Evolutionary conservation across 2,329 filamentous ascomycete species (phyloP), one percentile per base, ranked within the genome.

Genomic region (Pyrenophora graminea): DNA sequence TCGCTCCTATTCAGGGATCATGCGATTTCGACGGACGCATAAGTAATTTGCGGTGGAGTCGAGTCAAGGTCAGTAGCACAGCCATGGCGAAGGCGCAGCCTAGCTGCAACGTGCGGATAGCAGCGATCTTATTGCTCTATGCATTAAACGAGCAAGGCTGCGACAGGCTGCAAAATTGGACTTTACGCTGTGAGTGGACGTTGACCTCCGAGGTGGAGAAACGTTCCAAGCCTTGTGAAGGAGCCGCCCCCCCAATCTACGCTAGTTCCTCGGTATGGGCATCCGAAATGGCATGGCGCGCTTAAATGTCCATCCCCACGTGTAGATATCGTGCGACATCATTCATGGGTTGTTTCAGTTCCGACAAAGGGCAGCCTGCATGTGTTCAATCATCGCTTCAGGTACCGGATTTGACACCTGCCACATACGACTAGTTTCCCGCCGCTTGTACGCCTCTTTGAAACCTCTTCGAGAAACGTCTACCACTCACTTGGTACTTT

Each of bases 101-200:
- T 33, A 19, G 17, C 23, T 13, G 42, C 46, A 64, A 64, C 56
- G 62, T 25, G 62, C 55, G 23, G 32, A 39, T 51, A 48, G 27
- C 51, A 33, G 56, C 39, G 38, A 48, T 63, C 36, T 65, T 62
- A 70, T 69, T 69, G 64, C 62, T 45, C 51, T 47, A 32, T 40
- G 48, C 19, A 54, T 67, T 67, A 32, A 68, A 25, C 68, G 55
- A 27, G 27, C 33, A 23, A 17, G 39, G 17, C 34, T 2, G 38
- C 18, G 33, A 40, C 48, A 52, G 43, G 57, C 43, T 55, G 53
- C 48, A 50, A 55, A 44, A 39, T 51, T 37, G 58, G 57, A 55
- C 37, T 52, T 58, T 55, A 47, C 19, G 56, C 56, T 64, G 48
- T 66, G 59, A 70, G 55, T 69, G 61, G 65, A 48, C 43, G 56